Base-by-base conservation (phyloP, 371 early-diverging fungal genomes). In the Dichotomocladium elegans region DNA sequence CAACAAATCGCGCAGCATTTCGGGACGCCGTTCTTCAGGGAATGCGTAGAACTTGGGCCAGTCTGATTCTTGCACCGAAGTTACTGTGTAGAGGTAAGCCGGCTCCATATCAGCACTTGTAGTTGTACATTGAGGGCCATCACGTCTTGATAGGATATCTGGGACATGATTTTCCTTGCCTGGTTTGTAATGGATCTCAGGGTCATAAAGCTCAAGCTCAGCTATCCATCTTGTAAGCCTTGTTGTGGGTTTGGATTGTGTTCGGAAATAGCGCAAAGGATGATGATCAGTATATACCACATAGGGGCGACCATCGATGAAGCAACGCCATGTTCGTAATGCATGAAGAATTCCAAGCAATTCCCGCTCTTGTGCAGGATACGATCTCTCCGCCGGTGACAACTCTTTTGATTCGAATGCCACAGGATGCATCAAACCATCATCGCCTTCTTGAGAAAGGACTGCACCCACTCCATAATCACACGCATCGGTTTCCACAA, bases 301-400 rank as follows among this genome's bases (percentile, higher is more conserved):
- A 26, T 61, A 65, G 0, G 49, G 57, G 19, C 41, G 44, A 0
- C 66, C 61, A 19, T 66, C 61, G 14, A 66, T 47, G 11, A 61
- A 65, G 17, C 61, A 63, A 0, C 72, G 57, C 74, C 73, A 73
- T 0, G 47, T 42, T 4, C 60, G 9, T 22, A 74, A 46, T 0
- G 68, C 68, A 47, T 63, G 61, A 0, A 72, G 19, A 4, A 72
- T 68, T 12, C 61, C 70, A 1, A 66, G 48, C 2, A 74, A 41
- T 51, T 70, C 75, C 8, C 74, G 78, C 31, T 72, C 66, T 49
- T 72, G 66, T 0, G 66, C 64, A 3, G 67, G 65, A 57, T 62
- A 59, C 8, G 60, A 55, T 1, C 46, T 8, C 26, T 46, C 29
- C 1, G 29, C 29, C 15, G 29, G 10, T 12, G 56, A 41, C 6